Conservation (phyloP, 1,284 basidiomycete genomes). For the Pascua guehoae region DNA sequence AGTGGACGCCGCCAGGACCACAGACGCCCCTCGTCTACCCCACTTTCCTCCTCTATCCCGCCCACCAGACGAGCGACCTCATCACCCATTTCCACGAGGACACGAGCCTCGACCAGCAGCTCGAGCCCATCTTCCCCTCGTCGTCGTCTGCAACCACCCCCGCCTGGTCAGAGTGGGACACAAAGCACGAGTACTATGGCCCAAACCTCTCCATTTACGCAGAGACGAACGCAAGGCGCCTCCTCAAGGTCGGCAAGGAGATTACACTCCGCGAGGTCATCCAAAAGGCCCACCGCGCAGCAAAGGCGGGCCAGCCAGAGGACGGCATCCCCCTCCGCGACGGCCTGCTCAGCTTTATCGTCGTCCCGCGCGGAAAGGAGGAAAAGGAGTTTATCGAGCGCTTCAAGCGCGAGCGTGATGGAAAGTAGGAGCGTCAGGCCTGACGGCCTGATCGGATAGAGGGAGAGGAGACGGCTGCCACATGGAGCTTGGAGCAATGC, state of each 20-base stretch:
- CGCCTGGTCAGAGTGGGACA: constrained; percentile 71
- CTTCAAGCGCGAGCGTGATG: constrained; percentile 59
- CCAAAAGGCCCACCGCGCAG: constrained; percentile 54
- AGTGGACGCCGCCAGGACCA: constrained; percentile 56
- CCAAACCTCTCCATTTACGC: constrained; percentile 75
- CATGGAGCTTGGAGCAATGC: too few relatives aligned
- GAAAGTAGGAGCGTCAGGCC: constrained; percentile 3
- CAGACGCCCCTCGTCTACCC: constrained; percentile 71
- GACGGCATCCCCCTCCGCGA: constrained; percentile 85
- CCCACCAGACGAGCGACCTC: constrained; percentile 80
- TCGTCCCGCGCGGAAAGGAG: constrained; percentile 74
- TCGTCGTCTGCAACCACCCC: constrained; percentile 14
- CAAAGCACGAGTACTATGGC: constrained; percentile 65
- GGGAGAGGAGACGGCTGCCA: too few relatives aligned
- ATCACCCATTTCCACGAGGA: constrained; percentile 82
- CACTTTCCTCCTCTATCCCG: constrained; percentile 88
- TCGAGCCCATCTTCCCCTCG: constrained; percentile 73
- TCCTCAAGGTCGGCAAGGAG: constrained; percentile 86
- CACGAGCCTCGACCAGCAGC: constrained; percentile 73
- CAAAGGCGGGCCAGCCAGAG: constrained; percentile 55
- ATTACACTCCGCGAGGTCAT: constrained; percentile 77
- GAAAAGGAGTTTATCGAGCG: constrained; percentile 86
- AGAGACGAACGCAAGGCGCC: constrained; percentile 66
- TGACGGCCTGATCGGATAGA: too few relatives aligned
- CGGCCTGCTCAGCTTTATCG: constrained; percentile 78